Conservation (phyloP, 495 filamentous ascomycete species). For the Aspergillus kassunensis region DNA sequence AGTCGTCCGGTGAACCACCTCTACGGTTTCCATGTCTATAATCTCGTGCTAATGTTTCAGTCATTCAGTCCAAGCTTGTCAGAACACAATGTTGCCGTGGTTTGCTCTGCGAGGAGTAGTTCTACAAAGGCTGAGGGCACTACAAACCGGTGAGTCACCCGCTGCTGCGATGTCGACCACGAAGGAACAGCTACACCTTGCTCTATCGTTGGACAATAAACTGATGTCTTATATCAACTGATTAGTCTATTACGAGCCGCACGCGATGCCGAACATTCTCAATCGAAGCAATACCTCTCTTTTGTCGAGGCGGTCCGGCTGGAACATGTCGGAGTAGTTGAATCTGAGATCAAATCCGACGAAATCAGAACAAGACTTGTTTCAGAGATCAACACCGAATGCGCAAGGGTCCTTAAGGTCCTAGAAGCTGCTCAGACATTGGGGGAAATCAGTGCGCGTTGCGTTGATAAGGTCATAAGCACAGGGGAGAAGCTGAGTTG, state of each 20-base stretch:
- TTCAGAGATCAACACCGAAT: slow-evolving; percentile 68
- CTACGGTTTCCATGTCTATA: neutral
- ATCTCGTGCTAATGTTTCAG: slow-evolving; percentile 4
- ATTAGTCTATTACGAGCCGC: slow-evolving; percentile 65
- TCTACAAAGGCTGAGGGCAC: slow-evolving; percentile 88
- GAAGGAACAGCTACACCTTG: neutral
- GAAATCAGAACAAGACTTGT: slow-evolving; percentile 55
- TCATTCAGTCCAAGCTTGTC: slow-evolving; percentile 57
- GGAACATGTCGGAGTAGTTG: slow-evolving; percentile 68
- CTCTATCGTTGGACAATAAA: neutral
- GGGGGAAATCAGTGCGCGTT: slow-evolving; percentile 71
- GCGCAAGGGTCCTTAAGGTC: slow-evolving; percentile 54
- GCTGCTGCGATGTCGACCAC: neutral
- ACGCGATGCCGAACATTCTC: slow-evolving; percentile 59
- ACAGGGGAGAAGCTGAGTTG: slow-evolving; percentile 93
- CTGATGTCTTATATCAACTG: neutral
- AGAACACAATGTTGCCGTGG: slow-evolving; percentile 71
- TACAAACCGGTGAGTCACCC: slow-evolving; percentile 78
- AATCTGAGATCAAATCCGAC: slow-evolving; percentile 55
- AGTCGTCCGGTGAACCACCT: slow-evolving; percentile 59
- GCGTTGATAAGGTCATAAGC: slow-evolving; percentile 85
- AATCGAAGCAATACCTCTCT: slow-evolving; percentile 58
- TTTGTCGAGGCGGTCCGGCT: slow-evolving; percentile 70
- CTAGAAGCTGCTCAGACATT: slow-evolving; percentile 57
- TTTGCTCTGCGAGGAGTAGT: slow-evolving; percentile 89